Conservation (phyloP, 176 grass and related monocot species). For the Cocos nucifera region DNA sequence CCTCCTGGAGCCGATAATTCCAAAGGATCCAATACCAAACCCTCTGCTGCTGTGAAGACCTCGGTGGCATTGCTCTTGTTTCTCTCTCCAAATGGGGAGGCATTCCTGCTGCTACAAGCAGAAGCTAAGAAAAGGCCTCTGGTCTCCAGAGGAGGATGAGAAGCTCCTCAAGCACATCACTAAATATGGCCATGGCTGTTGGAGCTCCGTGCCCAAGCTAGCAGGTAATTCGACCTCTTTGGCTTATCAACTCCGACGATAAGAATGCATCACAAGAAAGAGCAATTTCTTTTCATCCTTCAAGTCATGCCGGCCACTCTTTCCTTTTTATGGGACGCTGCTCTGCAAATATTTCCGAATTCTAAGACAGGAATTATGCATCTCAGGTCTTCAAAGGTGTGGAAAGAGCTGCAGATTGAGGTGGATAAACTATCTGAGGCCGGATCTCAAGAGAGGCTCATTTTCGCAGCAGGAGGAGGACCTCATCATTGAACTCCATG, state of each 20-base stretch:
- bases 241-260: no score
- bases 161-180: slow-evolving; percentile 68
- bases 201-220: slow-evolving; percentile 68
- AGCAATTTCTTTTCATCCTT: no score
- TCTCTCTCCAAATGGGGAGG: slow-evolving; percentile 52
- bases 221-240: slow-evolving; percentile 26
- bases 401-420: slow-evolving; percentile 83
- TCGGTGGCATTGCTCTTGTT: not conserved
- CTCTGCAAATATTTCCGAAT: no score
- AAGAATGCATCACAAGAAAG: no score
- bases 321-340: no score
- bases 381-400: slow-evolving; percentile 70
- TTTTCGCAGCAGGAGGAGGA: slow-evolving; percentile 67
- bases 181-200: slow-evolving; percentile 66
- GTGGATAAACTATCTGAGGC: slow-evolving; percentile 90
- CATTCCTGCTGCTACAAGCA: slow-evolving; percentile 80
- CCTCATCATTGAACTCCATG: slow-evolving; percentile 70
- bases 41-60: no score
- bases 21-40: no score
- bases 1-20: no score
- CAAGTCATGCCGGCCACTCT: no score
- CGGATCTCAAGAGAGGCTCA: slow-evolving; percentile 71
- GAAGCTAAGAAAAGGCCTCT: slow-evolving; percentile 66
- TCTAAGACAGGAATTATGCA: no score
- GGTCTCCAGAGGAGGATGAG: slow-evolving; percentile 79